These are phyloP conservation scores for Termitomyces sp. DNA, from an alignment of 768 basidiomycete genomes.

Conservation along the genomic window DNA sequence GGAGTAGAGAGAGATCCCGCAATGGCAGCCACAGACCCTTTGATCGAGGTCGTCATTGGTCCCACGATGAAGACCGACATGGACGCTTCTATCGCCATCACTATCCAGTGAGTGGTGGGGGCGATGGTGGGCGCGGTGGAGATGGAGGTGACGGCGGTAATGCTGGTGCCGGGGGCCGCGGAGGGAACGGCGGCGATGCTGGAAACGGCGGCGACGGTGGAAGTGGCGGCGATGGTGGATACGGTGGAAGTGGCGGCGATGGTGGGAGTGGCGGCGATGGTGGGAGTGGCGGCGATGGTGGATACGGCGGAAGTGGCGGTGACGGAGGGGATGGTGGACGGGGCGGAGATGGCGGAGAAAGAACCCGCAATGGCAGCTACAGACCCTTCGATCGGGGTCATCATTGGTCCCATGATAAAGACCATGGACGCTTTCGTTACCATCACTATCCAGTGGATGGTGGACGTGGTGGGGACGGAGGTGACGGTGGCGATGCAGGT, in stretches of 20 bases:
- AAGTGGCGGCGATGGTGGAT: not conserved
- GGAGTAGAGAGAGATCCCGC: not conserved
- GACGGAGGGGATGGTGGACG: not conserved
- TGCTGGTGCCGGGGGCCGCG: not conserved
- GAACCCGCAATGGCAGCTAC: no score
- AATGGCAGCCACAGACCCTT: not conserved
- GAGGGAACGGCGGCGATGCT: not conserved
- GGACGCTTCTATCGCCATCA: no score
- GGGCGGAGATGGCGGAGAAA: not conserved
- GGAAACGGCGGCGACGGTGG: not conserved
- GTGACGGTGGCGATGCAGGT: constrained; percentile 2
- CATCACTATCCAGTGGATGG: no score
- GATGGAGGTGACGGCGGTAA: not conserved
- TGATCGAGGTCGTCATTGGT: not conserved
- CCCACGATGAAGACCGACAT: not conserved
- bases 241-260: not conserved
- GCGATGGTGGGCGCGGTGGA: not conserved
- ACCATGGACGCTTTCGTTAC: no score
- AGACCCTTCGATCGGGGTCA: no score
- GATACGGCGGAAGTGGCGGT: not conserved
- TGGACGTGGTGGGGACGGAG: not conserved
- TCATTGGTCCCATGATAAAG: no score
- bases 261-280: no score
- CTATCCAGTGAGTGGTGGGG: not conserved
- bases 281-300: not conserved